Base-by-base conservation (phyloP, 2,329 filamentous ascomycete species). In the Lachnellula willkommii region DNA sequence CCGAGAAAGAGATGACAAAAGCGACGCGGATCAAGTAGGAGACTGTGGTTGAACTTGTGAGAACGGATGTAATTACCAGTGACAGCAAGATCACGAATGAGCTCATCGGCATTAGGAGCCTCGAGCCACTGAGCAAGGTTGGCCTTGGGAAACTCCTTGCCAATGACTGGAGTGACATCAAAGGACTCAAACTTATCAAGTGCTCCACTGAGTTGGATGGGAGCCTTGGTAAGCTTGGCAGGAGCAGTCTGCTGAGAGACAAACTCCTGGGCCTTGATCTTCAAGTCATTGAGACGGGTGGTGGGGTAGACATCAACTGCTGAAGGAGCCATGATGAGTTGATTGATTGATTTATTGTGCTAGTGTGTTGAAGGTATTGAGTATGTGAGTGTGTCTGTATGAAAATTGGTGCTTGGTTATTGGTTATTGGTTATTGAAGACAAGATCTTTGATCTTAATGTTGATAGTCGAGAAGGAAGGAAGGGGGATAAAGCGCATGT, bases 161-260 rank as follows among this genome's bases (percentile, higher is more conserved):
- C 84, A 55, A 87, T 85, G 43, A 79, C 71, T 0, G 83, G 83
- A 1, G 83, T 87, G 4, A 79, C 71, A 35, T 87, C 83, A 54
- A 83, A 81, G 2, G 74, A 74, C 58, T 82, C 74, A 58, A 77
- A 80, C 84, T 52, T 58, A 37, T 58, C 53, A 50, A 58, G 50
- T 50, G 53, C 56, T 45, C 56, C 56, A 32, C 37, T 40, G 15
- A 55, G 52, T 37, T 58, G 48, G 45, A 58, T 49, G 42, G 56
- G 49, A 9, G 47, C 40, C 55, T 58, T 55, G 39, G 49, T 43
- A 28, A 56, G 37, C 50, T 56, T 53, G 26, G 47, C 50, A 35
- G 57, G 50, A 42, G 47, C 47, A 32, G 48, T 56, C 28, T 48
- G 43, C n/a, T 47, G 50, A 50, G 53, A 54, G 37, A 58, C 47